Percentiles rank a stretch among this genome's conserved stretches.
phyloP scores from a whole-genome alignment of 768 basidiomycete genomes.

The Russula sp. region DNA sequence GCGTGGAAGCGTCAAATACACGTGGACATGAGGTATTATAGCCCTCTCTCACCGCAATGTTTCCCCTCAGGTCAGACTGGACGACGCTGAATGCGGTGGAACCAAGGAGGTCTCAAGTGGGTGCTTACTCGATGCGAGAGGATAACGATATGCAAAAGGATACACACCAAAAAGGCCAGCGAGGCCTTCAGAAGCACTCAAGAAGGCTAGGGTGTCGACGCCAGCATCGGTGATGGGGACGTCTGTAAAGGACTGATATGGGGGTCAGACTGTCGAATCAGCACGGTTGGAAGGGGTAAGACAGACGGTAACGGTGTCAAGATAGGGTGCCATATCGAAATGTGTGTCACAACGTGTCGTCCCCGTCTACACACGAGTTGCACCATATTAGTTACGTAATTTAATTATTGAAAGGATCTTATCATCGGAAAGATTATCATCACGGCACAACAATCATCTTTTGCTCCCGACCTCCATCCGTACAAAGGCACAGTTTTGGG shows the following conservation, averaged over 20 bases:
- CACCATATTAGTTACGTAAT: constrained; percentile 19
- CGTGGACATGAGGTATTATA: not conserved
- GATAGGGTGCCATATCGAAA: constrained; percentile 65
- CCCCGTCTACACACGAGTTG: too few relatives aligned
- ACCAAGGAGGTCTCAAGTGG: constrained; percentile 70
- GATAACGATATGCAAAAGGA: not conserved
- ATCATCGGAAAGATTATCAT: constrained; percentile 6
- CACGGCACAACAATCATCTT: constrained; percentile 50
- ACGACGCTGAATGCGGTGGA: constrained; percentile 81
- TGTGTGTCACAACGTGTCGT: constrained; percentile 23
- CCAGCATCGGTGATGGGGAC: constrained; percentile 84
- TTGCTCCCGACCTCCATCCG: constrained; percentile 66
- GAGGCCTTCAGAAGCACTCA: constrained; percentile 85
- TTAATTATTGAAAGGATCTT: constrained; percentile 14
- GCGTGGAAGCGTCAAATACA: constrained; percentile 8
- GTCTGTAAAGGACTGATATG: constrained; percentile 84
- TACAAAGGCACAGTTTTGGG: constrained; percentile 79
- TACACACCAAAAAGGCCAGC: constrained; percentile 84
- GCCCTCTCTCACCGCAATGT: constrained; percentile 69
- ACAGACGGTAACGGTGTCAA: constrained; percentile 64
- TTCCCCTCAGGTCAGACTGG: constrained; percentile 83
- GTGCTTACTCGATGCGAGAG: not conserved
- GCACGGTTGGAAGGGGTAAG: not conserved
- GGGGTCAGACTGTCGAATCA: not conserved
- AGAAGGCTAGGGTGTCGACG: constrained; percentile 83